phyloP scores from a whole-genome alignment of 306 rosid genomes.

The Quercus suber region DNA sequence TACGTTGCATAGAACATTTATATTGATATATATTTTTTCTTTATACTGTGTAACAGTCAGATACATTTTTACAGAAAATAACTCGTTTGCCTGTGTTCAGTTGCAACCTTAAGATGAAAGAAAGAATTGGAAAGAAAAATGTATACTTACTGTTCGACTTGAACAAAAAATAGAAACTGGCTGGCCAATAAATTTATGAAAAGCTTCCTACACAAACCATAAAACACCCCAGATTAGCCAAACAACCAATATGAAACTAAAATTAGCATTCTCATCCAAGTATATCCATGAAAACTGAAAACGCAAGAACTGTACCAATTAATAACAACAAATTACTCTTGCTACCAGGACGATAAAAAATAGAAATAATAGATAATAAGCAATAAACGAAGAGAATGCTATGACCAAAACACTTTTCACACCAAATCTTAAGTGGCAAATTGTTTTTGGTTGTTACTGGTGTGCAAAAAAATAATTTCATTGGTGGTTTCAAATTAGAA shows the following conservation, averaged over 20 bases:
- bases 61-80: too few species aligned
- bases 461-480: too few species aligned
- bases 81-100: too few species aligned
- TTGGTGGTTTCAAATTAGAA: too few species aligned
- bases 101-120: too few species aligned
- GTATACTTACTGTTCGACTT: constrained; percentile 81
- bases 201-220: constrained; percentile 60
- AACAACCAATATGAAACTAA: not conserved
- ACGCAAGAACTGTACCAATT: not conserved
- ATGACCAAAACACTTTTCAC: too few species aligned
- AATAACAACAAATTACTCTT: not conserved
- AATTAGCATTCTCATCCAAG: not conserved
- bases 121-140: not conserved
- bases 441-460: too few species aligned
- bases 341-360: not conserved
- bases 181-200: constrained; percentile 77
- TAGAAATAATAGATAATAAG: not conserved
- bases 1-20: too few species aligned
- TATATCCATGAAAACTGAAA: not conserved
- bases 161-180: constrained; percentile 72
- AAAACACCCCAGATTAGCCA: constrained; percentile 3
- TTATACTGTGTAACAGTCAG: too few species aligned
- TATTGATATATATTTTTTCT: too few species aligned
- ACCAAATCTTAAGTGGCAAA: too few species aligned
- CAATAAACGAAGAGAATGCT: not conserved